Evolutionary conservation across 2,329 filamentous ascomycete species (phyloP), one percentile per base, ranked within the genome.

Genomic region (Alternaria solani): DNA sequence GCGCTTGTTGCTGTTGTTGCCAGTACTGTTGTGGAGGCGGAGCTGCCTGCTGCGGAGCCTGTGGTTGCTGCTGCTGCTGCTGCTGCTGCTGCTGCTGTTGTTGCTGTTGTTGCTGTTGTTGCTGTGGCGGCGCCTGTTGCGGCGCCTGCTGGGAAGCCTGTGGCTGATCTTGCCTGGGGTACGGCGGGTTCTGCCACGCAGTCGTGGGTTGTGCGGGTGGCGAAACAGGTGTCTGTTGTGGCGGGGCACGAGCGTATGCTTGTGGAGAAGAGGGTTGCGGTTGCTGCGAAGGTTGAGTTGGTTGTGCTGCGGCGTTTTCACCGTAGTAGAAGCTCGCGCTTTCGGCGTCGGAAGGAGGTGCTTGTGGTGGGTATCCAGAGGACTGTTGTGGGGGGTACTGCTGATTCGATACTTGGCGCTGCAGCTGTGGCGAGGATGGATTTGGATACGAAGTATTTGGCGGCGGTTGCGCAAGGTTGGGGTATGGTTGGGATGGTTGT

Each of bases 341-440:
- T 16, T 76, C 73, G 2, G 74, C 66, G 34, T 79, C 76, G 2
- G 73, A 71, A 4, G 71, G 70, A 8, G 74, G 73, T 26, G 71
- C 74, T 67, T 79, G 78, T 1, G 72, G 69, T 9, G 75, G 71
- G 59, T 80, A 79, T 48, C 60, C 51, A 2, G 73, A 62, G 30
- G 71, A 49, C 2, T 67, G 66, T 53, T 76, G 76, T 16, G 71
- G 64, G 8, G 73, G 70, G 54, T 80, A 79, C 58, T 74, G 73
- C 39, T 73, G 75, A 36, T 64, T 69, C 0, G 76, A 75, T 2
- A 69, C 65, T 51, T 74, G 70, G 18, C 74, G 76, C 58, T 79
- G 78, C 4, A 78, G 63, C 43, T 76, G 76, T n/a, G 77, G 78
- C 43, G 76, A 78, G 7, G 73, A 65, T 11, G 74, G 68, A n/a